These are phyloP conservation scores for Begonia loranthoides DNA, from an alignment of 306 rosid species.

Conservation along the genomic window DNA sequence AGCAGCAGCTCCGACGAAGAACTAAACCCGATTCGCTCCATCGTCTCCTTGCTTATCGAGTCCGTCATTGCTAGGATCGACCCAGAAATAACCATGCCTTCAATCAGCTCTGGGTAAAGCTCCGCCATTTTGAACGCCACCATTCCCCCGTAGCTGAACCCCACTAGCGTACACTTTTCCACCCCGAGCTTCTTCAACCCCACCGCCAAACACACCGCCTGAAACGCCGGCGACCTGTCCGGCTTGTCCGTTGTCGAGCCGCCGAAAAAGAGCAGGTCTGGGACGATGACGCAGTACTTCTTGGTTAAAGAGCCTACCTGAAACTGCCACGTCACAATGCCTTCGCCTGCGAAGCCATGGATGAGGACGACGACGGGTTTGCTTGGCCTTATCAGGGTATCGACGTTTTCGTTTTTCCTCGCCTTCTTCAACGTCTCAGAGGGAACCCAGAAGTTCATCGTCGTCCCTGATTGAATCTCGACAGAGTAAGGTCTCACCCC, in stretches of 20 bases:
- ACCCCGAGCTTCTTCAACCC: conserved; percentile 58
- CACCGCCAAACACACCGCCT: conserved; percentile 55
- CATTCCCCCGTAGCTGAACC: conserved; percentile 78
- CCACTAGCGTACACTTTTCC: conserved; percentile 51
- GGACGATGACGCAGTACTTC: conserved; percentile 50
- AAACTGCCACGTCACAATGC: conserved; percentile 71
- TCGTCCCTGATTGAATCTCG: conserved; percentile 65
- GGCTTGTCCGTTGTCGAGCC: conserved; percentile 39
- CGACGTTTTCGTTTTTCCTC: conserved; percentile 22
- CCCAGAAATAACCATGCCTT: conserved; percentile 35
- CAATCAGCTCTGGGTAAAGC: conserved; percentile 39
- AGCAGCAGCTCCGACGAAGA: conserved; percentile 57
- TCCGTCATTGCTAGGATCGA: conserved; percentile 34
- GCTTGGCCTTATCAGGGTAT: conserved; percentile 20
- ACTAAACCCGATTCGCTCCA: conserved; percentile 29
- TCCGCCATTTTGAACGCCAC: conserved; percentile 70
- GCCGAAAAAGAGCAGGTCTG: conserved; percentile 76
- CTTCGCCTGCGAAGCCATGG: conserved; percentile 80
- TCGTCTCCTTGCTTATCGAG: conserved; percentile 9
- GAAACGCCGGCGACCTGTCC: conserved; percentile 45
- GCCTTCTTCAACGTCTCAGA: conserved; percentile 36
- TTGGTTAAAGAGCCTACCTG: conserved; percentile 42
- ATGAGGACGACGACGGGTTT: conserved; percentile 61
- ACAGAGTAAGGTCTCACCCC: conserved; percentile 55
- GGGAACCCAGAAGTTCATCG: conserved; percentile 78